phyloP scores from a whole-genome alignment of 257 asterid species.

The Nicotiana paniculata region DNA sequence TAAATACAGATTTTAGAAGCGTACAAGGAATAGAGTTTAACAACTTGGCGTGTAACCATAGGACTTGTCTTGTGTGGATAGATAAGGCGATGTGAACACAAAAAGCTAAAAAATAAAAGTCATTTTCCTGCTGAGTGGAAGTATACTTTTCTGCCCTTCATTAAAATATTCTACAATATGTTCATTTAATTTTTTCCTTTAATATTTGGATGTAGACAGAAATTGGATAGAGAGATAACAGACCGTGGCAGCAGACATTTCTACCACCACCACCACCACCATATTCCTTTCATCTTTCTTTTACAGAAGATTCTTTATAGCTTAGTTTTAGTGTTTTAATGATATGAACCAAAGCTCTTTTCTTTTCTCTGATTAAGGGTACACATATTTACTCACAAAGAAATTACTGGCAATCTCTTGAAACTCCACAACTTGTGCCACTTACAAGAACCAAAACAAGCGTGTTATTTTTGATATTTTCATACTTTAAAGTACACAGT shows the following conservation, averaged over 20 bases:
- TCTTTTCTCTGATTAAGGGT: neutral
- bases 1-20: neutral
- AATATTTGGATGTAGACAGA: conserved; percentile 44
- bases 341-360: conserved; percentile 31
- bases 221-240: conserved; percentile 74
- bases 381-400: neutral
- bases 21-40: conserved; percentile 15
- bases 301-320: conserved; percentile 64
- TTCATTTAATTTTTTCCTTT: neutral
- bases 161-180: neutral
- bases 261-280: conserved; percentile 74
- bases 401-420: neutral
- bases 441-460: neutral
- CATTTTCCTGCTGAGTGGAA: conserved; percentile 18
- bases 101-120: conserved; percentile 10
- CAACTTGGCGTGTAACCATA: conserved; percentile 19
- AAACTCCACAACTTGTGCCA: conserved; percentile 9
- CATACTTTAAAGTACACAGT: no score
- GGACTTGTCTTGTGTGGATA: conserved; percentile 16
- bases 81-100: conserved; percentile 23
- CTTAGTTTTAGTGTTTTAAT: conserved; percentile 37
- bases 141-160: conserved; percentile 17
- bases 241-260: conserved; percentile 76
- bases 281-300: conserved; percentile 71
- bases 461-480: neutral